Percentiles rank a stretch among this genome's conserved stretches.
phyloP scores from a whole-genome alignment of 163 green algal genomes.

The Picocystis sp. region DNA sequence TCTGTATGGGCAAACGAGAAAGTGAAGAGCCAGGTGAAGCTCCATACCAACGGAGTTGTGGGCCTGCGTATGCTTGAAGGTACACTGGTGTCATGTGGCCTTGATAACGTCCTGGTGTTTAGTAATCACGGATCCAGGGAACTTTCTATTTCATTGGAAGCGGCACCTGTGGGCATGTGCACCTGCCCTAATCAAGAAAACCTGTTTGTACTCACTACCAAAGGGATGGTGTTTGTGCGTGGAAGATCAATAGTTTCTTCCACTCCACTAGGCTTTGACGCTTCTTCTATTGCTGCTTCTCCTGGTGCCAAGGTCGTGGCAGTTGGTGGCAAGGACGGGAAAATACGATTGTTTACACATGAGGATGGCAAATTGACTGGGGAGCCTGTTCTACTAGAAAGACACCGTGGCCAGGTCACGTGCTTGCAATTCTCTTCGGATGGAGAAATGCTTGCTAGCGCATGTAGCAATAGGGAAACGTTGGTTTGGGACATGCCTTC shows the following conservation, averaged over 20 bases:
- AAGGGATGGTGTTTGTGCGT: conserved; percentile 10
- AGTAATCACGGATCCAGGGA: not conserved
- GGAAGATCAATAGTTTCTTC: conserved; percentile 2
- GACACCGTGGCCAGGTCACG: conserved; percentile 14
- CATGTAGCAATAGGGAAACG: conserved; percentile 22
- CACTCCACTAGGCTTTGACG: conserved; percentile 1
- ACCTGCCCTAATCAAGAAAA: conserved; percentile 1
- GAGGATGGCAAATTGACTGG: conserved; percentile 9
- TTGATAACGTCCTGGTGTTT: conserved; percentile 6
- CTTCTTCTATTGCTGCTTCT: conserved; percentile 14
- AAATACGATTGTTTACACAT: conserved; percentile 12
- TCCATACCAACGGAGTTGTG: not conserved
- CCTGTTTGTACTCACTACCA: conserved; percentile 8
- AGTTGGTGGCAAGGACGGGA: conserved; percentile 13
- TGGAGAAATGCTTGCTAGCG: conserved; percentile 17
- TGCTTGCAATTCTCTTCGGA: conserved; percentile 16
- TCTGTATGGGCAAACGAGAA: conserved; percentile 9
- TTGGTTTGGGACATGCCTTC: conserved; percentile 21
- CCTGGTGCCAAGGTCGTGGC: conserved; percentile 16
- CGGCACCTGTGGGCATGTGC: conserved; percentile 8
- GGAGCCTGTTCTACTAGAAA: conserved; percentile 3
- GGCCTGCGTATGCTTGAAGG: conserved; percentile 1
- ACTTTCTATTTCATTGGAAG: not conserved
- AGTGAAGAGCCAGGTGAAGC: conserved; percentile 12
- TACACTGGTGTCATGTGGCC: conserved; percentile 11